Conservation (phyloP, 345 rosid species). For the Geranium brycei region DNA sequence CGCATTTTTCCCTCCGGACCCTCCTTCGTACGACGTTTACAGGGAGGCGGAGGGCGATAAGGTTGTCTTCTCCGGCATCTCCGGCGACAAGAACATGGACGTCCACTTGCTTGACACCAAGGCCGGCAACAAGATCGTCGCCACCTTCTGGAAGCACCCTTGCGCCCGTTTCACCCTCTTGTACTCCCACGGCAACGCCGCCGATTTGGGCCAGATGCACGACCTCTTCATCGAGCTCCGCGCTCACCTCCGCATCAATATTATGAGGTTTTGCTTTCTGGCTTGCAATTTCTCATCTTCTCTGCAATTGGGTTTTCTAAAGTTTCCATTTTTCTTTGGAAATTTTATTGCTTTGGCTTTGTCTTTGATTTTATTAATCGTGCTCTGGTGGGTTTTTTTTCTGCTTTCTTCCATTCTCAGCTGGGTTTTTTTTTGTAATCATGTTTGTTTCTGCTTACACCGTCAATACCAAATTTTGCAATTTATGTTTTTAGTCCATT, state of each 20-base stretch:
- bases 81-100: slow-evolving; percentile 67
- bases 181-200: background rate
- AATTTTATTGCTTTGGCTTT: no score
- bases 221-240: slow-evolving; percentile 94
- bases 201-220: slow-evolving; percentile 65
- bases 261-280: slow-evolving; percentile 51
- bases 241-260: slow-evolving; percentile 85
- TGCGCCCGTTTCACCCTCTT: slow-evolving; percentile 56
- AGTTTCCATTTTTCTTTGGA: no score
- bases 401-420: no score
- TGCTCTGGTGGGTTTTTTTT: no score
- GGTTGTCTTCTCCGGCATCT: slow-evolving; percentile 48
- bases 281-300: background rate
- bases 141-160: slow-evolving; percentile 94
- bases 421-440: no score
- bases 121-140: slow-evolving; percentile 66
- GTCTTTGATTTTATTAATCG: no score
- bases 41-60: slow-evolving; percentile 38
- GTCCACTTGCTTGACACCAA: slow-evolving; percentile 72
- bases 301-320: no score
- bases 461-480: no score
- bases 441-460: no score
- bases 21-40: slow-evolving; percentile 45
- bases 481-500: no score
- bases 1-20: slow-evolving; percentile 37